Conservation (phyloP, 495 filamentous ascomycete genomes). For the Podospora pseudoanserina region DNA sequence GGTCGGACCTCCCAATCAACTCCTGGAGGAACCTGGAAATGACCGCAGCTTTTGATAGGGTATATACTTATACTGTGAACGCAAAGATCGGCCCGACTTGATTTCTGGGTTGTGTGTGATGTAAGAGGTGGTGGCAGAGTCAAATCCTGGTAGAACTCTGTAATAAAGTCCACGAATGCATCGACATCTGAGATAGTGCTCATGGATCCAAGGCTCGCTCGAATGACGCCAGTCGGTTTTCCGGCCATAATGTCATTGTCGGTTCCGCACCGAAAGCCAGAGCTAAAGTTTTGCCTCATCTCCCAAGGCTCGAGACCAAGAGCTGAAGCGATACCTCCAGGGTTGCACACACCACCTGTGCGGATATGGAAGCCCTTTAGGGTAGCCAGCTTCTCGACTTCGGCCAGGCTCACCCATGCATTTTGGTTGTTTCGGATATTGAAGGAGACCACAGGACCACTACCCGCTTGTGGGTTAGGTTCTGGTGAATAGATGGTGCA, state of each 20-base stretch:
- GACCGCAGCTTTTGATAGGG: conserved; percentile 86
- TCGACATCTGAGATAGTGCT: conserved; percentile 74
- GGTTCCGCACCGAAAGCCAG: conserved; percentile 73
- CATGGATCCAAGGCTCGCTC: conserved; percentile 84
- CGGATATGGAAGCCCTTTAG: conserved; percentile 76
- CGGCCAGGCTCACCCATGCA: conserved; percentile 72
- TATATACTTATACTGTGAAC: conserved; percentile 66
- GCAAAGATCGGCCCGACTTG: conserved; percentile 28
- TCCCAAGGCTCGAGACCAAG: conserved; percentile 71
- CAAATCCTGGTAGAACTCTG: conserved; percentile 71
- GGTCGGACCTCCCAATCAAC: conserved; percentile 67
- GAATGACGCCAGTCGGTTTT: conserved; percentile 81
- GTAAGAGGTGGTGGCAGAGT: conserved; percentile 12
- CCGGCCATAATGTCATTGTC: conserved; percentile 78
- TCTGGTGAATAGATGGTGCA: conserved; percentile 62
- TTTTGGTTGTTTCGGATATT: conserved; percentile 67
- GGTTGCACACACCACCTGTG: conserved; percentile 87
- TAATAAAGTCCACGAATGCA: conserved; percentile 63
- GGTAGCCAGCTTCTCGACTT: conserved; percentile 78
- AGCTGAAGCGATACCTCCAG: conserved; percentile 70
- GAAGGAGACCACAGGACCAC: conserved; percentile 78
- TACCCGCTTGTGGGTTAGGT: conserved; percentile 18
- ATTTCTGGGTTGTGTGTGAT: conserved; percentile 1
- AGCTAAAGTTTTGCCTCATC: conserved; percentile 73
- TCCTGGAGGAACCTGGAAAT: conserved; percentile 63